Evolutionary conservation across 1,284 basidiomycete species (phyloP).

Genomic region (Cryptococcus neoformans): DNA sequence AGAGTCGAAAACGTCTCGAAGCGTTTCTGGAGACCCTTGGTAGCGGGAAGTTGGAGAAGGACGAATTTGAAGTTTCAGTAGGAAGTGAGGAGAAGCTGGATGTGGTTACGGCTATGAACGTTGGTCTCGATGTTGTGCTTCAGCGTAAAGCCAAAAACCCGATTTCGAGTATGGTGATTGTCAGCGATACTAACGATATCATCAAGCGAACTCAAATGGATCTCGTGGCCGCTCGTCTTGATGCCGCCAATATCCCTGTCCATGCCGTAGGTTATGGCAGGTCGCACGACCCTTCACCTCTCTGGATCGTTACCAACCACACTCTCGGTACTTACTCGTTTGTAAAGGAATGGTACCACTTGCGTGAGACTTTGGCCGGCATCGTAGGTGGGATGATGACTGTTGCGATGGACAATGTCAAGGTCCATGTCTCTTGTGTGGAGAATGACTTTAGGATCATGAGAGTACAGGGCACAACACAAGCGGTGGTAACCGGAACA

Average conservation of each 20-base stretch:
- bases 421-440: constrained; percentile 66
- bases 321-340: constrained; percentile 97
- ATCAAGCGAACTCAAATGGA: constrained; percentile 98
- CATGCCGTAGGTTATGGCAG: constrained; percentile 96
- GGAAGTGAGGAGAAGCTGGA: constrained; percentile 86
- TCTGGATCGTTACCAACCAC: constrained; percentile 98
- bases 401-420: constrained; percentile 82
- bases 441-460: constrained; percentile 77
- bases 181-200: constrained; percentile 86
- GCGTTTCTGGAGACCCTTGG: constrained; percentile 72
- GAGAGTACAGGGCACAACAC: constrained; percentile 77
- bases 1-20: constrained; percentile 66
- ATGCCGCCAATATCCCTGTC: constrained; percentile 86
- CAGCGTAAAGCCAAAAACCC: constrained; percentile 90
- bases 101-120: constrained; percentile 93
- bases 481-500: constrained; percentile 70
- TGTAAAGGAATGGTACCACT: constrained; percentile 92
- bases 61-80: constrained; percentile 65
- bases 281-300: constrained; percentile 92
- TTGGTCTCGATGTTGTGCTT: constrained; percentile 86
- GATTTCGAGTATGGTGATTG: constrained; percentile 82
- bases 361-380: constrained; percentile 82
- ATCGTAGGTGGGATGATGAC: constrained; percentile 93
- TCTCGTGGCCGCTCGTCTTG: constrained; percentile 88
- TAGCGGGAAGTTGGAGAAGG: constrained; percentile 43